phyloP scores from a whole-genome alignment of 495 filamentous ascomycete genomes.

The Hamigera avellanea region DNA sequence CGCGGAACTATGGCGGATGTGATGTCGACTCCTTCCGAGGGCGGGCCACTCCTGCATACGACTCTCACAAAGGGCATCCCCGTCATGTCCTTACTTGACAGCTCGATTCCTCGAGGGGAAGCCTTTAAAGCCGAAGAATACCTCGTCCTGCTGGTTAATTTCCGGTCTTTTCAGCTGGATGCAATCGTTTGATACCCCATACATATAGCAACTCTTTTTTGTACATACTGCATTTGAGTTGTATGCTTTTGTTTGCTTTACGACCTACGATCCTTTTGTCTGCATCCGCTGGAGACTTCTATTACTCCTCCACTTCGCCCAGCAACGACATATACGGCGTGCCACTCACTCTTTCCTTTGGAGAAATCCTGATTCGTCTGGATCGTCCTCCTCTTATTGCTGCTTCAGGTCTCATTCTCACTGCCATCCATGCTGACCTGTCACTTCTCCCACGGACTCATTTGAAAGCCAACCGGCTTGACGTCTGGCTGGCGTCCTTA shows the following conservation, averaged over 20 bases:
- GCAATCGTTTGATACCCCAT: constrained; percentile 1
- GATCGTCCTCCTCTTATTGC: not conserved
- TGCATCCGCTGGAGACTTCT: too few relatives aligned
- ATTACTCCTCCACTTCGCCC: too few relatives aligned
- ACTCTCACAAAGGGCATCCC: constrained; percentile 9
- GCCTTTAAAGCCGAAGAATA: constrained; percentile 10
- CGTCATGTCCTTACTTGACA: too few relatives aligned
- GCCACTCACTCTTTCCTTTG: too few relatives aligned
- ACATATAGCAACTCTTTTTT: not conserved
- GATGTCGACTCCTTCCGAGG: constrained; percentile 7
- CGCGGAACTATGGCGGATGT: constrained; percentile 15
- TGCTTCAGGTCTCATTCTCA: not conserved
- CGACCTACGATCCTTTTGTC: too few relatives aligned
- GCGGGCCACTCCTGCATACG: constrained; percentile 4
- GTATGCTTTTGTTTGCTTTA: too few relatives aligned
- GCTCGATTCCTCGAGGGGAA: constrained; percentile 5
- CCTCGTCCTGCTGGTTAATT: constrained; percentile 2
- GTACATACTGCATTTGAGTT: constrained; percentile 5
- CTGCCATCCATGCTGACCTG: constrained; percentile 2
- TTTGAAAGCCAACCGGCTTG: constrained; percentile 11
- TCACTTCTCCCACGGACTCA: constrained; percentile 2
- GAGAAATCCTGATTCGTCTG: too few relatives aligned
- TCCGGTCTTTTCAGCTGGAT: too few relatives aligned
- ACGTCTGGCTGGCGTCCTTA: constrained; percentile 7
- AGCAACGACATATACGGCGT: too few relatives aligned